phyloP scores from a whole-genome alignment of 2,329 filamentous ascomycete species.

The Alternaria sp. region DNA sequence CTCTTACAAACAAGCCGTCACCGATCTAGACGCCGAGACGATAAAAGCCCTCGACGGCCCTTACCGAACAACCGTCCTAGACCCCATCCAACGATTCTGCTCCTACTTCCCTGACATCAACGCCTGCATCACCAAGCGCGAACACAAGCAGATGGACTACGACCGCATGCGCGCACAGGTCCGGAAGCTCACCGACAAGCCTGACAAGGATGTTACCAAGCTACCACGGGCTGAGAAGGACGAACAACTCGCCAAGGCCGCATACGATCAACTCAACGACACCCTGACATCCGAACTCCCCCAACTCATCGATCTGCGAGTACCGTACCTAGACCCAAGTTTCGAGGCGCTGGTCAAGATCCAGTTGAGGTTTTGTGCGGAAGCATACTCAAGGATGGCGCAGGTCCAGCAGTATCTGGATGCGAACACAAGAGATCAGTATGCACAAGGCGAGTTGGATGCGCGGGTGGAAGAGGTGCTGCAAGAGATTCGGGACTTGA shows the following conservation, averaged over 20 bases:
- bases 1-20: conserved; percentile 98
- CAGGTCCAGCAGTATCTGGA: conserved; percentile 99
- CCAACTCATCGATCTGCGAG: conserved; percentile 93
- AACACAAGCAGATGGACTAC: conserved; percentile 98
- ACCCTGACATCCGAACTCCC: conserved; percentile 92
- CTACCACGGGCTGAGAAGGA: conserved; percentile 96
- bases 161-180: conserved; percentile 95
- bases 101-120: conserved; percentile 99
- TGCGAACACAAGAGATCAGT: conserved; percentile 93
- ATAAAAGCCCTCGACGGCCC: conserved; percentile 98
- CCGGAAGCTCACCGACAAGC: conserved; percentile 96
- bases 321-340: conserved; percentile 94
- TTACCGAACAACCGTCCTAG: conserved; percentile 91
- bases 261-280: conserved; percentile 97
- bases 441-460: conserved; percentile 91
- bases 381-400: conserved; percentile 97
- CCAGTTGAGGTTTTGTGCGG: conserved; percentile 94
- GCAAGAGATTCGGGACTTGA: conserved; percentile 95
- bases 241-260: conserved; percentile 88
- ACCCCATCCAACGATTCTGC: conserved; percentile 95
- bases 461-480: conserved; percentile 91
- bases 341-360: conserved; percentile 99
- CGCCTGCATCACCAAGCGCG: conserved; percentile 98
- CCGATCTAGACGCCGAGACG: conserved; percentile 96
- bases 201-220: conserved; percentile 97